These are phyloP conservation scores for Pelargonium australe DNA, from an alignment of 441 rosid species.

Conservation along the genomic window DNA sequence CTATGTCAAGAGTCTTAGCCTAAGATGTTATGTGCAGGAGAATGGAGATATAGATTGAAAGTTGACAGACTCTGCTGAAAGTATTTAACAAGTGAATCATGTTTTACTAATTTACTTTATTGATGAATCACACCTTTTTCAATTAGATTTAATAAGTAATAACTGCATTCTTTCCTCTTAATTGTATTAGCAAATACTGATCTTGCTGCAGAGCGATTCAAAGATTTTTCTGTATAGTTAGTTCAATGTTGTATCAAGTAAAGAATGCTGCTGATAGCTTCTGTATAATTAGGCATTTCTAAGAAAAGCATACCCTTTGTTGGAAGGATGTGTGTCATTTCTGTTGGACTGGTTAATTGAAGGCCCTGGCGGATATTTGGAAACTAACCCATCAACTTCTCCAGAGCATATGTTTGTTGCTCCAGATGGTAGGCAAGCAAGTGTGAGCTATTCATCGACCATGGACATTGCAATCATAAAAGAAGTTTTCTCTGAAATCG, in stretches of 20 bases:
- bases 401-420: conserved; percentile 5
- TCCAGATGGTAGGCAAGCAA: conserved; percentile 6
- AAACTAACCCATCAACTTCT: conserved; percentile 5
- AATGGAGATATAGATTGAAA: too few species aligned
- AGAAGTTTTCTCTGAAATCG: conserved; percentile 1
- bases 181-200: too few species aligned
- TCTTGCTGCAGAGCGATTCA: too few species aligned
- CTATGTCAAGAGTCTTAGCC: too few species aligned
- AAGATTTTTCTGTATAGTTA: background rate
- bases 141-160: too few species aligned
- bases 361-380: conserved; percentile 3
- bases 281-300: background rate
- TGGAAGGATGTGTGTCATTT: background rate
- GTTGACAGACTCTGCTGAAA: too few species aligned
- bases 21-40: too few species aligned
- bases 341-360: conserved; percentile 1
- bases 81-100: too few species aligned
- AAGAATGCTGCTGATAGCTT: background rate
- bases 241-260: background rate
- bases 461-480: conserved; percentile 3
- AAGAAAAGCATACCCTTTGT: background rate
- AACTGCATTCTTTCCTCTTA: too few species aligned
- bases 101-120: too few species aligned
- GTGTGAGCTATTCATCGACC: conserved; percentile 3
- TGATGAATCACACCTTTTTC: too few species aligned